phyloP scores from a whole-genome alignment of 768 basidiomycete genomes.

The Multifurca ochricompacta region DNA sequence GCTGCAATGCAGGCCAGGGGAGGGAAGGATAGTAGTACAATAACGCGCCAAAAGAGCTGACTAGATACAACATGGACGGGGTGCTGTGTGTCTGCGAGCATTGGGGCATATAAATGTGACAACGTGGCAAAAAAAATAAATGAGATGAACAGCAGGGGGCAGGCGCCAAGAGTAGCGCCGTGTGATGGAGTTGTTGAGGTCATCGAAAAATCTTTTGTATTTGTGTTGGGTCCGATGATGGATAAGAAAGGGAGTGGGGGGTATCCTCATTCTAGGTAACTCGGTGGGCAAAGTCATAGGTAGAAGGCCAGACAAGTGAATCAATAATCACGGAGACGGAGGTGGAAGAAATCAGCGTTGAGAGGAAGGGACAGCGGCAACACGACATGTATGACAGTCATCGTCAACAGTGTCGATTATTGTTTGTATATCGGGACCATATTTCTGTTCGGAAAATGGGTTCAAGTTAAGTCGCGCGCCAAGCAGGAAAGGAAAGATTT shows the following conservation, averaged over 20 bases:
- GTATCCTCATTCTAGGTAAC: conserved; percentile 12
- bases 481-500: neutral
- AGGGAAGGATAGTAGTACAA: conserved; percentile 12
- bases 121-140: conserved; percentile 7
- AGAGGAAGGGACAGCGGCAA: conserved; percentile 37
- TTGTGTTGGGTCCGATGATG: conserved; percentile 8
- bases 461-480: neutral
- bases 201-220: neutral
- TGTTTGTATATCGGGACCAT: conserved; percentile 58
- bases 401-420: conserved; percentile 66
- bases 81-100: conserved; percentile 5
- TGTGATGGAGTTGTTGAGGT: too few species aligned
- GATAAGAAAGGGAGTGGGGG: too few species aligned
- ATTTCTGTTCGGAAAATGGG: conserved; percentile 39
- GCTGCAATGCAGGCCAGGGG: conserved; percentile 18
- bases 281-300: neutral
- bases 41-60: conserved; percentile 4
- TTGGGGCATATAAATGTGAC: conserved; percentile 18
- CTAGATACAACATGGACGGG: conserved; percentile 13
- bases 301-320: neutral
- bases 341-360: conserved; percentile 7
- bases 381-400: conserved; percentile 61
- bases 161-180: neutral
- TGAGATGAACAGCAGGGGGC: conserved; percentile 1
- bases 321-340: neutral